Conservation (phyloP, 306 rosid species). For the Sicyos edulis region DNA sequence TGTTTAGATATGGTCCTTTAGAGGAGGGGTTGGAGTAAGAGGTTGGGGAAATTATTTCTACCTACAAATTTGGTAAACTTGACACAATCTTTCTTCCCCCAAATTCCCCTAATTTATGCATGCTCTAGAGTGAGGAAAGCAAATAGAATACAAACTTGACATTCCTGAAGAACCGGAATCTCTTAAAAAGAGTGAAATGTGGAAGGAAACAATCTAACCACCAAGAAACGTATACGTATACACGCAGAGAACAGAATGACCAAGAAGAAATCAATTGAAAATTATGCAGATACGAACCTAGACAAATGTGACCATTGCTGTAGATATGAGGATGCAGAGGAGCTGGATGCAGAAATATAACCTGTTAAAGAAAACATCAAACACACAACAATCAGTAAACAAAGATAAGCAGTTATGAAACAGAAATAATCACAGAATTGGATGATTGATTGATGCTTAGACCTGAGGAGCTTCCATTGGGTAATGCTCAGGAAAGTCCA, state of each 20-base stretch:
- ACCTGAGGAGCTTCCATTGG: constrained; percentile 99
- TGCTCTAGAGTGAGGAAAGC: background rate
- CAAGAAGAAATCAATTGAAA: background rate
- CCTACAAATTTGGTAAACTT: too few species aligned
- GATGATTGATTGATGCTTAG: constrained; percentile 10
- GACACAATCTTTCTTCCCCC: too few species aligned
- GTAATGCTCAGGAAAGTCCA: constrained; percentile 97
- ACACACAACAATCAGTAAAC: constrained; percentile 19
- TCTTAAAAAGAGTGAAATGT: background rate
- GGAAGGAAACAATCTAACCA: background rate
- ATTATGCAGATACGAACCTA: constrained; percentile 51
- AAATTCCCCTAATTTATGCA: background rate
- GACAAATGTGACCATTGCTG: constrained; percentile 97
- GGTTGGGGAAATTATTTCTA: too few species aligned
- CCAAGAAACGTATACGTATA: background rate
- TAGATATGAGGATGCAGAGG: constrained; percentile 98
- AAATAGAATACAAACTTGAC: constrained; percentile 9
- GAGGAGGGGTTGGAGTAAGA: too few species aligned
- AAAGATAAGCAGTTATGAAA: background rate
- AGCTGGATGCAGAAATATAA: constrained; percentile 92
- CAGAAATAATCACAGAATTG: background rate
- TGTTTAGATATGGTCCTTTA: too few species aligned
- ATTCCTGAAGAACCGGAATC: background rate
- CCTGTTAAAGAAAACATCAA: constrained; percentile 48
- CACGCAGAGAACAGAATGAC: background rate